Evolutionary conservation across 345 rosid genomes (phyloP).

Genomic region (Kernera saxatilis): DNA sequence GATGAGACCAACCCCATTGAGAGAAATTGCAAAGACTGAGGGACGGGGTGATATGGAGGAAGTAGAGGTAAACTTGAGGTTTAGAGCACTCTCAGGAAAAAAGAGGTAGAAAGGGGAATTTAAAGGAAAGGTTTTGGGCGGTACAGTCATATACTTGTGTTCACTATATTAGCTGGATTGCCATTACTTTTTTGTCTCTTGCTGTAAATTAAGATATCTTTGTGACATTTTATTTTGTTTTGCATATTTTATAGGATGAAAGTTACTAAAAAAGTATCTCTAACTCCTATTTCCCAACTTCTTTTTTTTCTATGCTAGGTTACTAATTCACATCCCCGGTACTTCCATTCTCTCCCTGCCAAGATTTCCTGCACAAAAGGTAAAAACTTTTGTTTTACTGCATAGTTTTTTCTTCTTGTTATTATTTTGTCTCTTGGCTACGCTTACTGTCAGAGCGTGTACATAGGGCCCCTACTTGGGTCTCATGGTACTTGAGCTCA

Average conservation of each 20-base stretch:
- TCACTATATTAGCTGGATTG: slow-evolving; percentile 25
- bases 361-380: slow-evolving; percentile 14
- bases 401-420: slow-evolving; percentile 16
- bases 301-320: slow-evolving; percentile 11
- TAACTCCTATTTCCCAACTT: slow-evolving; percentile 1
- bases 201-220: slow-evolving; percentile 17
- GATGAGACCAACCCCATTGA: slow-evolving; percentile 46
- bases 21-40: slow-evolving; percentile 18
- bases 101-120: slow-evolving; percentile 48
- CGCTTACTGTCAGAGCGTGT: slow-evolving; percentile 25
- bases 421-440: slow-evolving; percentile 1
- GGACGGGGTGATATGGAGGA: slow-evolving; percentile 5
- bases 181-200: slow-evolving; percentile 27
- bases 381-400: slow-evolving; percentile 20
- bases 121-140: slow-evolving; percentile 61
- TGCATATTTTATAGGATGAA: slow-evolving; percentile 17
- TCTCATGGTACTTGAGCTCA: slow-evolving; percentile 27
- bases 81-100: slow-evolving; percentile 32
- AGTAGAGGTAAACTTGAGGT: slow-evolving; percentile 35
- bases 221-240: slow-evolving; percentile 17
- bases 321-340: slow-evolving; percentile 4
- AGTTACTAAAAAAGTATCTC: slow-evolving; percentile 34
- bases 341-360: slow-evolving; percentile 5
- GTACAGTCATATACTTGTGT: slow-evolving; percentile 40
- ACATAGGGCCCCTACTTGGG: slow-evolving; percentile 52